Evolutionary conservation across 1,284 basidiomycete genomes (phyloP), one percentile per base, ranked within the genome.

Genomic region (Malassezia sympodialis): DNA sequence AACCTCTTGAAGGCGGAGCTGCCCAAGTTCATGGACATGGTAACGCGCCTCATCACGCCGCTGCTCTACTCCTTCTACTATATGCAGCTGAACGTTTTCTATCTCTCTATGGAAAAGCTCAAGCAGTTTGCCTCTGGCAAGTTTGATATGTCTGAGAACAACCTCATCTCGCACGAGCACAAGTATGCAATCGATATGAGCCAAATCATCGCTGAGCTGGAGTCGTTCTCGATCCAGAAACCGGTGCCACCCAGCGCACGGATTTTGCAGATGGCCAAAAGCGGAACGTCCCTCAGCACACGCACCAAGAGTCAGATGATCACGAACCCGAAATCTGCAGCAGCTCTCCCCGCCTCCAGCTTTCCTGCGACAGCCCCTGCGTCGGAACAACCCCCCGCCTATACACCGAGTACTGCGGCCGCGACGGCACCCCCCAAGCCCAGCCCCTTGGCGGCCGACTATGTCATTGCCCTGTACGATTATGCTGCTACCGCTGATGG

Each of bases 41-140:
- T 86, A 1, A 86, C 87, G 1, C 82, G 85, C 58, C 96, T 96
- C 77, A 88, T 98, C 73, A 87, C 93, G 62, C 94, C 94, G 1
- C 79, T 98, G 14, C 98, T 96, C 82, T 86, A 96, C 72, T 93
- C 89, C 23, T 91, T 93, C 80, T 99, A 89, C 80, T 99, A 96
- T 77, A 96, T 98, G 93, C 90, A 96, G 89, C 61, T 73, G 86
- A 96, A 96, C 76, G 86, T 96, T 53, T 93, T 85, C 77, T 96
- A 94, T 76, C 79, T 93, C 57, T 83, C 94, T 72, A 80, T 93
- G 58, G 93, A 96, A 77, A 91, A 91, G 79, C 79, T 96, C 69
- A 86, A 87, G 73, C 81, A 81, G 31, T 96, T 93, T 72, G 86
- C 69, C 1, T 42, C 91, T 60, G 82, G 83, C 56, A 88, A 86